Conservation (phyloP, 208 protist genomes). For the Leishmania arabica region DNA sequence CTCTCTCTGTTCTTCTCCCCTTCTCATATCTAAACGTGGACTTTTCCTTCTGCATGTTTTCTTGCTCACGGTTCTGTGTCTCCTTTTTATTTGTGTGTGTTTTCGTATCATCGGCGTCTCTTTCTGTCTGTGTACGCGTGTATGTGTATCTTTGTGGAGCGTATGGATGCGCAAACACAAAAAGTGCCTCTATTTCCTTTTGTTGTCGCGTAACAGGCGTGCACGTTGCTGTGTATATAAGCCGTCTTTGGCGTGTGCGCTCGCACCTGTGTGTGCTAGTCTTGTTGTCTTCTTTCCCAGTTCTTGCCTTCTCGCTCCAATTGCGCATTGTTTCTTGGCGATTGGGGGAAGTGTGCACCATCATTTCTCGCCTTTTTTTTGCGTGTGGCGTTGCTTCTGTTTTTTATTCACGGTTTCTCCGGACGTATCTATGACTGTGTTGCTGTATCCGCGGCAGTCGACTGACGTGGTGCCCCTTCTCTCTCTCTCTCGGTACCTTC, state of each 20-base stretch:
- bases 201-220: too few relatives aligned
- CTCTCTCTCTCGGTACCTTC: background rate
- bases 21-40: background rate
- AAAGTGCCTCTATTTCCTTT: background rate
- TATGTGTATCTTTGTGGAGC: background rate
- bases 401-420: background rate
- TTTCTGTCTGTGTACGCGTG: background rate
- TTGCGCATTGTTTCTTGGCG: background rate
- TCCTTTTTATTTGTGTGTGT: background rate
- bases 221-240: too few relatives aligned
- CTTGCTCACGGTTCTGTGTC: background rate
- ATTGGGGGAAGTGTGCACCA: background rate
- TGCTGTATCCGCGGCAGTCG: background rate
- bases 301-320: background rate
- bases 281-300: background rate
- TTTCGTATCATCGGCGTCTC: background rate
- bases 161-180: background rate
- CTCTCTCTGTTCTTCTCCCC: background rate
- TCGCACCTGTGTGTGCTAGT: background rate
- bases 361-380: background rate
- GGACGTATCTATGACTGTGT: background rate
- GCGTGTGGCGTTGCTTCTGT: background rate
- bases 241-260: background rate
- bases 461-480: background rate
- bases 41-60: constrained; percentile 10